Evolutionary conservation across 108 stramenopile species (phyloP), one percentile per base, ranked within the genome.

Genomic region (Skeletonema marinoi): DNA sequence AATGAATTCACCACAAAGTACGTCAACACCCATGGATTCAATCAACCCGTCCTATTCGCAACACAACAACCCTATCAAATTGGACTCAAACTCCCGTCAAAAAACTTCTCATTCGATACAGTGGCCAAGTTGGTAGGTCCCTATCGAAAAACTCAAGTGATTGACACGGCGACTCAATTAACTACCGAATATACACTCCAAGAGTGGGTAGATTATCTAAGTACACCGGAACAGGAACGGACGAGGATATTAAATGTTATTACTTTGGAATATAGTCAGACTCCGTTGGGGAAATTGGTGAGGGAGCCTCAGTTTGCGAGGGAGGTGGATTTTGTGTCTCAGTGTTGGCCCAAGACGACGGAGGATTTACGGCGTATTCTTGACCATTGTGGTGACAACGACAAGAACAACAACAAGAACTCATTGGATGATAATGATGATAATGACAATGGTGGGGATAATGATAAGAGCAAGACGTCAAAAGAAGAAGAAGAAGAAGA

Each of bases 251-350:
- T 93, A 59, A 93, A 93, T 78, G 87, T 88, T 56, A 93, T 93
- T 32, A 87, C 88, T 12, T 79, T 90, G 54, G 93, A 93, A 58
- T 88, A 91, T 69, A 78, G 78, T 46, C 56, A 78, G 12, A 90
- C 87, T 30, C 80, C 85, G 0, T 70, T 93, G 44, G 67, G 76
- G 9, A n/a, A 60, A 0, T 60, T 75, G 33, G 85, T 94, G 1
- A 61, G 29, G n/a, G 77, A 85, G 10, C 93, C 96, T 2, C 25
- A 71, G n/a, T 86, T 94, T 61, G 95, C 95, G 5, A 86, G 95
- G 5, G 87, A 86, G 21, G 54, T 94, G 5, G 96, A 97, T 82
- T 96, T 93, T 92, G 89, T 96, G 48, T 74, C 91, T 60, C 39
- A 71, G 31, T 79, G 73, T 42, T 98, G 96, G 96, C 95, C 94